These are phyloP conservation scores for Fusarium abutilonis DNA, from an alignment of 2,329 filamentous ascomycete species.

Conservation along the genomic window DNA sequence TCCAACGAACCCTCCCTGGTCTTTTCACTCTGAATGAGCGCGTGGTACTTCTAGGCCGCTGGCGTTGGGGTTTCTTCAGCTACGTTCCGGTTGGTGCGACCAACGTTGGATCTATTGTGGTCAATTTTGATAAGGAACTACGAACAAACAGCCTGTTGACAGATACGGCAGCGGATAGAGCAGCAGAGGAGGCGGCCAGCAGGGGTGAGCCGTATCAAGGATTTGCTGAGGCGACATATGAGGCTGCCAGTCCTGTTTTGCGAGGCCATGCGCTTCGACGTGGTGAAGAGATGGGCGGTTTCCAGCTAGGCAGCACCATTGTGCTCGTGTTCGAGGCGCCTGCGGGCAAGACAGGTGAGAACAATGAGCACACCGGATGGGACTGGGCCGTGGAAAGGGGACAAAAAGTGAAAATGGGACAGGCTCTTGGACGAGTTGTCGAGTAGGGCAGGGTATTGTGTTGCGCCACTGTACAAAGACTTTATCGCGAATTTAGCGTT, in stretches of 20 bases:
- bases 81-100: constrained; percentile 96
- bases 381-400: constrained; percentile 88
- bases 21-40: constrained; percentile 97
- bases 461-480: constrained; percentile 18
- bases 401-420: constrained; percentile 86
- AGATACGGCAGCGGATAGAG: constrained; percentile 88
- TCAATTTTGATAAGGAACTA: constrained; percentile 96
- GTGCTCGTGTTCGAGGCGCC: constrained; percentile 97
- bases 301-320: constrained; percentile 93
- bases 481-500: constrained; percentile 20
- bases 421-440: constrained; percentile 81
- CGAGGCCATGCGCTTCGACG: constrained; percentile 83
- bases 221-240: constrained; percentile 91
- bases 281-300: constrained; percentile 98
- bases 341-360: constrained; percentile 62
- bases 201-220: constrained; percentile 87
- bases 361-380: constrained; percentile 74
- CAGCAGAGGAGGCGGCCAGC: constrained; percentile 79
- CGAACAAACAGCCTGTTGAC: constrained; percentile 92
- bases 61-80: constrained; percentile 97
- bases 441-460: constrained; percentile 51
- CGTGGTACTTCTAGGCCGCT: constrained; percentile 90
- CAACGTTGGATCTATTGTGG: constrained; percentile 94
- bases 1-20: constrained; percentile 90
- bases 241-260: constrained; percentile 77